These are phyloP conservation scores for Amylocarpus encephaloides DNA, from an alignment of 2,329 filamentous ascomycete genomes.

Conservation along the genomic window DNA sequence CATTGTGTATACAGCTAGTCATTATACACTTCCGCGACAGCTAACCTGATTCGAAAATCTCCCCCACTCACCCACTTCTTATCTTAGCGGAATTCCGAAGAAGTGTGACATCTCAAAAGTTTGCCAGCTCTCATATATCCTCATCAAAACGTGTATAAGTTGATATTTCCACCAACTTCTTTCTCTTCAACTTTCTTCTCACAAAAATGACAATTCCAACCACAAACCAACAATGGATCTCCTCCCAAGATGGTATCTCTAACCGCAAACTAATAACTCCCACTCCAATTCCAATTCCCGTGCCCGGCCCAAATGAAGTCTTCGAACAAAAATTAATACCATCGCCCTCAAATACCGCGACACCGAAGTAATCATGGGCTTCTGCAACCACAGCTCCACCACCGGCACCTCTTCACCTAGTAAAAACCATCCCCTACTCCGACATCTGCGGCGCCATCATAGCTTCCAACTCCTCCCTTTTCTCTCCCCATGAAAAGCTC, in stretches of 20 bases:
- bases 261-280: constrained; percentile 41
- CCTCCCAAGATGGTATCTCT: constrained; percentile 48
- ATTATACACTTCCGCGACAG: too few species aligned
- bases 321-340: constrained; percentile 27
- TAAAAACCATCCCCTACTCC: constrained; percentile 58
- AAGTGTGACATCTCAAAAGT: too few species aligned
- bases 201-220: constrained; percentile 22
- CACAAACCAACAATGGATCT: constrained; percentile 45
- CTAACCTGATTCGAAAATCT: too few species aligned
- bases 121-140: too few species aligned
- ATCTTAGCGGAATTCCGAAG: too few species aligned
- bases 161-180: too few species aligned
- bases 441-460: constrained; percentile 63
- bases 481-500: constrained; percentile 57
- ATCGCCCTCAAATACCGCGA: constrained; percentile 28
- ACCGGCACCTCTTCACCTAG: constrained; percentile 32
- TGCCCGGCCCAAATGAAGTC: constrained; percentile 42
- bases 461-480: constrained; percentile 39
- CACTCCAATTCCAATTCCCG: constrained; percentile 41
- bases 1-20: too few species aligned
- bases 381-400: constrained; percentile 45
- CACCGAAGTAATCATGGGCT: constrained; percentile 41
- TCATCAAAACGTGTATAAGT: too few species aligned
- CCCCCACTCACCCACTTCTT: too few species aligned
- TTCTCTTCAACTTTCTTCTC: background rate